Conservation (phyloP, 768 basidiomycete species). For the Stropharia rugosoannulata region DNA sequence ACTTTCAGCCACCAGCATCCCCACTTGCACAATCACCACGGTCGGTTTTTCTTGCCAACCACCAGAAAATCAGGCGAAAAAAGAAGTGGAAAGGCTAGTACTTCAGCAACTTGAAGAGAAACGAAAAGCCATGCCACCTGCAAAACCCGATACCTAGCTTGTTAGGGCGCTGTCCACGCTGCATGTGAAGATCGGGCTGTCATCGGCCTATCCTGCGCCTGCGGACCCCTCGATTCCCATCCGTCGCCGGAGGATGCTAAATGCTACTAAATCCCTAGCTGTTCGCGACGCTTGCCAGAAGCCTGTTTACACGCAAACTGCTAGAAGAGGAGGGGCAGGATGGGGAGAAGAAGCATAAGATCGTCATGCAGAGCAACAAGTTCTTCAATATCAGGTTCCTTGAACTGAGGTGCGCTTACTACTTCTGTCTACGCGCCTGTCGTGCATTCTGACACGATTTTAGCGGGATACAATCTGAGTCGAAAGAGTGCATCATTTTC, state of each 20-base stretch:
- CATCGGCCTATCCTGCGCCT: constrained; percentile 54
- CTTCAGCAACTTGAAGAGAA: neutral
- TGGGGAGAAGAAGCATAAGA: constrained; percentile 41
- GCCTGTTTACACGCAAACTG: constrained; percentile 73
- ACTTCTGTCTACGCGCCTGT: constrained; percentile 3
- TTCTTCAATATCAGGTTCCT: constrained; percentile 97
- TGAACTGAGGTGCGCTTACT: constrained; percentile 79
- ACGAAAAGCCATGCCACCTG: neutral
- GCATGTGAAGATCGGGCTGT: constrained; percentile 64
- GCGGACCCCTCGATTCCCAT: constrained; percentile 54
- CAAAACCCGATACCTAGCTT: constrained; percentile 51
- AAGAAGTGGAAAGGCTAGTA: no score
- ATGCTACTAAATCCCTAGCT: constrained; percentile 89
- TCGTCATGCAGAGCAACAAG: constrained; percentile 93
- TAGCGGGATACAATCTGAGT: constrained; percentile 86
- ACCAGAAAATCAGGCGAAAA: neutral
- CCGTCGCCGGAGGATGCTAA: constrained; percentile 96
- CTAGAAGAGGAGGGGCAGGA: constrained; percentile 17
- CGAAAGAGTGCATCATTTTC: constrained; percentile 97
- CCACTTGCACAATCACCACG: neutral
- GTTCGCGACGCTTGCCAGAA: constrained; percentile 94
- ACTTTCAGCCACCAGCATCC: neutral
- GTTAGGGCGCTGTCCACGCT: constrained; percentile 48
- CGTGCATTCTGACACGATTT: neutral
- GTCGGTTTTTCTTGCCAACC: constrained; percentile 8